phyloP scores from a whole-genome alignment of 805 yeast species.

The Wickerhamomyces alni region DNA sequence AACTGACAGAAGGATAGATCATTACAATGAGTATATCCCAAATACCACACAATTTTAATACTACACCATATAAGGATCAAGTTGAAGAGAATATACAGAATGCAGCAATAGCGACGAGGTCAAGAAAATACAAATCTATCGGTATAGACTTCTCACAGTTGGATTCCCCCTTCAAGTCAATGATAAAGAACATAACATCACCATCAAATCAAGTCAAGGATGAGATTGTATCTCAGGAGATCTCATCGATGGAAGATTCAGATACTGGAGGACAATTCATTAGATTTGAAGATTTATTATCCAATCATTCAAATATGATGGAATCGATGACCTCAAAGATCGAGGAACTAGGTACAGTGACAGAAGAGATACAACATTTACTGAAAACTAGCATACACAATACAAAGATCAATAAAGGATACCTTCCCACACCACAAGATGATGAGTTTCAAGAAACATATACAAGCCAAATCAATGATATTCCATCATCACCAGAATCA shows the following conservation, averaged over 20 bases:
- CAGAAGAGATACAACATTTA: neutral
- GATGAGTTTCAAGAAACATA: conserved; percentile 2
- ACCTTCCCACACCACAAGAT: conserved; percentile 19
- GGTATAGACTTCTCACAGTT: neutral
- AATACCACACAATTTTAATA: neutral
- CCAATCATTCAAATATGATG: neutral
- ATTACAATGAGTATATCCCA: neutral
- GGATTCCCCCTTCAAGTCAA: neutral
- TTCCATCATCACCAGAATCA: conserved; percentile 20
- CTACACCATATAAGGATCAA: neutral
- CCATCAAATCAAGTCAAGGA: no score
- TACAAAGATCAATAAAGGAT: no score
- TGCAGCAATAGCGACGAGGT: neutral
- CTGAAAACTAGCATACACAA: neutral
- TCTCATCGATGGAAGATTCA: neutral
- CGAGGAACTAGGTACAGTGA: neutral
- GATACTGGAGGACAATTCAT: neutral
- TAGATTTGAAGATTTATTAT: neutral
- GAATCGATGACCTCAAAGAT: neutral
- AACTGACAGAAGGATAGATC: no score
- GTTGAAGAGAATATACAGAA: no score
- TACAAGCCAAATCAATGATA: conserved; percentile 1
- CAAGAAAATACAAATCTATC: neutral
- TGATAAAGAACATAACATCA: neutral
- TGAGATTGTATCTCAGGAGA: no score